Evolutionary conservation across 2,329 filamentous ascomycete species (phyloP).

Genomic region (Beauveria sp.): DNA sequence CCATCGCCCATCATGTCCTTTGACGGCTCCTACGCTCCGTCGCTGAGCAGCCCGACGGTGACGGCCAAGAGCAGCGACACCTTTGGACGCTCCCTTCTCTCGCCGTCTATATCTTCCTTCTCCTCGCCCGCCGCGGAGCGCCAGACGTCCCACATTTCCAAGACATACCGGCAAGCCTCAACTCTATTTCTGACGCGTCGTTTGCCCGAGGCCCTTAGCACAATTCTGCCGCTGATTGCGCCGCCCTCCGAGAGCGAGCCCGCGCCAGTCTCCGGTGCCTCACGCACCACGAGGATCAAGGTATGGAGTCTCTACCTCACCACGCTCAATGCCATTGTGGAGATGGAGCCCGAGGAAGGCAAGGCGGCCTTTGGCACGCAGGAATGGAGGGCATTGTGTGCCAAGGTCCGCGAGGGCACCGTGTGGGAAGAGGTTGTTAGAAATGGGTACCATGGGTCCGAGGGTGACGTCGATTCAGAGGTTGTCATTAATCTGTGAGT

Average conservation of each 20-base stretch:
- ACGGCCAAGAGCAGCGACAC: constrained; percentile 28
- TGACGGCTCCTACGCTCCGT: constrained; percentile 32
- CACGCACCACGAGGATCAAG: constrained; percentile 78
- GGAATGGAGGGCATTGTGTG: constrained; percentile 75
- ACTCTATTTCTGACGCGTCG: constrained; percentile 92
- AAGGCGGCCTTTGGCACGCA: constrained; percentile 80
- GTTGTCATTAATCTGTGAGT: constrained; percentile 81
- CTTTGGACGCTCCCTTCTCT: constrained; percentile 45
- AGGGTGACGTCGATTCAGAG: constrained; percentile 88
- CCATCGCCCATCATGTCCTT: constrained; percentile 30
- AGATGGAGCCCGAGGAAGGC: constrained; percentile 83
- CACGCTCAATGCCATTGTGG: constrained; percentile 82
- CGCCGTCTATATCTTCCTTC: constrained; percentile 63
- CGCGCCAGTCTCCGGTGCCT: constrained; percentile 72
- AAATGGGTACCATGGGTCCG: constrained; percentile 78
- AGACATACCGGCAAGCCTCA: constrained; percentile 88
- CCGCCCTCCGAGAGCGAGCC: constrained; percentile 46
- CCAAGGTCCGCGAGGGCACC: constrained; percentile 77
- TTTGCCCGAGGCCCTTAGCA: constrained; percentile 80
- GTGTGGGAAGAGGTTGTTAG: constrained; percentile 93
- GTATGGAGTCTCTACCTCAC: constrained; percentile 97
- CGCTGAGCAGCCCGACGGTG: constrained; percentile 34
- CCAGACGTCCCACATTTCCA: constrained; percentile 69
- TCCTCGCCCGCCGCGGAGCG: constrained; percentile 54
- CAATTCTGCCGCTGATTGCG: constrained; percentile 74